Evolutionary conservation across 768 basidiomycete species (phyloP), one percentile per base, ranked within the genome.

Genomic region (Scleroderma bovista): DNA sequence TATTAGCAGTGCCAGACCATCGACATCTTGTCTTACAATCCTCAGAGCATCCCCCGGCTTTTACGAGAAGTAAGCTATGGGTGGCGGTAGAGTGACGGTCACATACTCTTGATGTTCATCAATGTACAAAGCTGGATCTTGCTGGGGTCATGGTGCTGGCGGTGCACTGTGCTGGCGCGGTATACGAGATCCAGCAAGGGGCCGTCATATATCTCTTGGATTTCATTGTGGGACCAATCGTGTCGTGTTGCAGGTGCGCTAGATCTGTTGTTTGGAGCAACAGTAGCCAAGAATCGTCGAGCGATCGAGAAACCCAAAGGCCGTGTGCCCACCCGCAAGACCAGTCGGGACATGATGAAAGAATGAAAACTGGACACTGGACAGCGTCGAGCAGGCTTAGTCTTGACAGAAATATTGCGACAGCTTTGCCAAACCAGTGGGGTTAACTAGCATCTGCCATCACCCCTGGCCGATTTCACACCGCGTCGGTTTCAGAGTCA

Each of bases 31-130:
- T 17, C 86, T 61, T 66, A 90, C 95, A 98, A 62, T 98, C 93
- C 71, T 98, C 95, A 40, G 85, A 79, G 62, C 95, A 98, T 49
- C 95, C 95, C 31, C 95, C 95, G 57, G 90, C 93, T 94, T 60
- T 24, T 33, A 42, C 47, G 17, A 24, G 53, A 44, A 47, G 43
- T 52, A 59, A 13, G 53, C 51, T 38, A 41, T 26, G 31, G 31
- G 42, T 43, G 62, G 54, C 59, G 57, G 63, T 64, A 66, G 47
- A 58, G 57, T 50, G 48, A 43, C 39, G 43, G 52, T n/a, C 32
- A 51, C 86, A 57, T 68, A 90, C 93, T 93, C 71, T 98, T 98
- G 69, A 98, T 98, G 66, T 98, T 98, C 88, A 98, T 93, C 26
- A 98, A 77, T 4, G 95, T 98, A 60, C 94, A 97, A 29, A 98